phyloP scores from a whole-genome alignment of 106 monocot genomes.

The Allium sativum region DNA sequence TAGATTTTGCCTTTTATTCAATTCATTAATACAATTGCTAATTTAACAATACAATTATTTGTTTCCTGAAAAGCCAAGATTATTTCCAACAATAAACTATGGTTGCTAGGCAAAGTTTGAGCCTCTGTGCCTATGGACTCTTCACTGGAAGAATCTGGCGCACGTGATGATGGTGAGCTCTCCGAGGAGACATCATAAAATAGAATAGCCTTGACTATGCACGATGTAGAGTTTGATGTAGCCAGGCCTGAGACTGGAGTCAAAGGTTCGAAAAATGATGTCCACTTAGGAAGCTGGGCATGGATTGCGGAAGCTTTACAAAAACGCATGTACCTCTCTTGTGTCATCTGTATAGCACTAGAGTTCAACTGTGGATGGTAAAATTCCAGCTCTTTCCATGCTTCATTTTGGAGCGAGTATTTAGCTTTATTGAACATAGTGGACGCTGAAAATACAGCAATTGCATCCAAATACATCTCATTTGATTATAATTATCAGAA shows the following conservation, averaged over 20 bases:
- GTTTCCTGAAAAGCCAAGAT: too few relatives aligned
- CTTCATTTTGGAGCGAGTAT: slow-evolving; percentile 59
- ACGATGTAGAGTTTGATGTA: slow-evolving; percentile 44
- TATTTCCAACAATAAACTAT: too few relatives aligned
- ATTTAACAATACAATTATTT: too few relatives aligned
- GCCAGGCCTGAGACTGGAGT: slow-evolving; percentile 50
- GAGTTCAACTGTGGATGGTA: slow-evolving; percentile 89
- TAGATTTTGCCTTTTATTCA: too few relatives aligned
- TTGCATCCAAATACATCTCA: slow-evolving; percentile 46
- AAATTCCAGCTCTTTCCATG: slow-evolving; percentile 86
- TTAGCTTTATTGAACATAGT: slow-evolving; percentile 91
- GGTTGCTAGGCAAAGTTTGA: too few relatives aligned
- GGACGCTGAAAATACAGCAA: slow-evolving; percentile 72
- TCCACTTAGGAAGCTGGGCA: slow-evolving; percentile 76
- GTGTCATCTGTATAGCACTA: slow-evolving; percentile 75
- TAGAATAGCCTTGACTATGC: slow-evolving; percentile 54
- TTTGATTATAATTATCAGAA: slow-evolving; percentile 46
- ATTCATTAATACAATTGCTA: too few relatives aligned
- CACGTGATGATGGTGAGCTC: slow-evolving; percentile 35
- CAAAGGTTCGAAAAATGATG: slow-evolving; percentile 49
- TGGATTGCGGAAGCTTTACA: slow-evolving; percentile 66
- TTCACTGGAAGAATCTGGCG: slow-evolving; percentile 76
- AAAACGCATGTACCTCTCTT: slow-evolving; percentile 69
- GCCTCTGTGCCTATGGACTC: too few relatives aligned
- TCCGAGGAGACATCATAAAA: slow-evolving; percentile 63